Evolutionary conservation across 176 grass and related monocot species (phyloP).

Genomic region (Sorghum bicolor): Sorghum_bicolor_NCBIv3 NC_012872.2:69099001-69099500

Average conservation of each 20-base stretch:
- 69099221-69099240: background rate
- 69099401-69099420: background rate
- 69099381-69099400: background rate
- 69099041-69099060: slow-evolving; percentile 6
- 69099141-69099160: background rate
- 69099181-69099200: background rate
- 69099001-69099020: background rate
- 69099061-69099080: background rate
- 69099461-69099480: background rate
- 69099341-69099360: background rate
- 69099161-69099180: too few species aligned
- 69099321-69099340: background rate
- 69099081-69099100: slow-evolving; percentile 24
- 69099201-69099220: background rate
- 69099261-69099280: background rate
- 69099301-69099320: background rate
- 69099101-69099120: background rate
- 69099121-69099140: background rate
- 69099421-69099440: background rate
- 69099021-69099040: background rate
- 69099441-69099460: too few species aligned
- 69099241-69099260: background rate
- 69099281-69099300: background rate
- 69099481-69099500: background rate
- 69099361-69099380: background rate